Percentiles rank a stretch among this genome's conserved stretches.
Evolutionary conservation across 305 asterid genomes (phyloP).

Genomic region (Fraxinus sp.): DNA sequence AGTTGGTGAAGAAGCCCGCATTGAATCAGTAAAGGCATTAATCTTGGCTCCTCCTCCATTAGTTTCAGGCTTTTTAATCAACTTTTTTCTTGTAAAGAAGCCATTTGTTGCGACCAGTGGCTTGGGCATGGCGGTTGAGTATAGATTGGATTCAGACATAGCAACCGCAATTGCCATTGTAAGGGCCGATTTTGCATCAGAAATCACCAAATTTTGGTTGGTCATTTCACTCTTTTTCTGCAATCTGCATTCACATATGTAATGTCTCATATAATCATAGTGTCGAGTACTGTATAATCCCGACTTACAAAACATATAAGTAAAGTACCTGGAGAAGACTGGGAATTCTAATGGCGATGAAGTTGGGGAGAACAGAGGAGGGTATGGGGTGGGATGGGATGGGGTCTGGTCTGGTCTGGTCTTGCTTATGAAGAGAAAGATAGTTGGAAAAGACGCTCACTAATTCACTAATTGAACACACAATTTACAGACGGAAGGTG

Average conservation of each 20-base stretch:
- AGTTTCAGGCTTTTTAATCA: constrained; percentile 33
- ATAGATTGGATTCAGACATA: constrained; percentile 42
- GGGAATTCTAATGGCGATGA: constrained; percentile 30
- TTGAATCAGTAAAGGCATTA: constrained; percentile 63
- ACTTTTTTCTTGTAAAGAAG: constrained; percentile 26
- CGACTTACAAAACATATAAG: background rate
- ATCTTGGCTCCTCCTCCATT: constrained; percentile 34
- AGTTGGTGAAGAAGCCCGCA: constrained; percentile 85
- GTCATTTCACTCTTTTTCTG: constrained; percentile 38
- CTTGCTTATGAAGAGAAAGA: background rate
- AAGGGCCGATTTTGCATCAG: constrained; percentile 49
- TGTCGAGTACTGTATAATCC: background rate
- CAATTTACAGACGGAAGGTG: constrained; percentile 23
- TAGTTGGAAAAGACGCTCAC: constrained; percentile 4
- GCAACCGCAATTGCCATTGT: constrained; percentile 48
- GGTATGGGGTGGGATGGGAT: background rate
- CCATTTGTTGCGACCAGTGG: constrained; percentile 17
- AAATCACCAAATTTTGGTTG: constrained; percentile 50
- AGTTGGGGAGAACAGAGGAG: constrained; percentile 22
- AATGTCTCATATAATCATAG: background rate
- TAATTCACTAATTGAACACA: constrained; percentile 2
- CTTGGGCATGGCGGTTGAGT: constrained; percentile 17
- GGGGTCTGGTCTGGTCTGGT: background rate
- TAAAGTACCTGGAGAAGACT: constrained; percentile 45
- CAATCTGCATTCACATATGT: constrained; percentile 34